Evolutionary conservation across 768 basidiomycete genomes (phyloP), one percentile per base, ranked within the genome.

Genomic region (Lentinus brumalis): DNA sequence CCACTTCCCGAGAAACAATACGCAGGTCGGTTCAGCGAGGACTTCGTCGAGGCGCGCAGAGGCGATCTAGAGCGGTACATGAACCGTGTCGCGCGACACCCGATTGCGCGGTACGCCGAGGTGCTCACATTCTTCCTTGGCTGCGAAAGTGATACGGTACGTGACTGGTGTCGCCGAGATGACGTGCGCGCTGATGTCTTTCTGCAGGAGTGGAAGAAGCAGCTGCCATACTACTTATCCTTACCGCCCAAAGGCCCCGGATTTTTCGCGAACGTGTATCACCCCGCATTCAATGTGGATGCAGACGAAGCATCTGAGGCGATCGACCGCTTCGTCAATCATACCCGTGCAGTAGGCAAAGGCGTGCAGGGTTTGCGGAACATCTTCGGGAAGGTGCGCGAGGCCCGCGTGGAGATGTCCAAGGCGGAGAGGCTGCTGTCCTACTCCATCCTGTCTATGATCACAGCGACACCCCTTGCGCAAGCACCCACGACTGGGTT

Each of bases 1-100:
- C 89, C 91, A 0, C 79, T 95, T 8, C 93, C 93, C 0, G 91
- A 92, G 70, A 94, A 94, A 69, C 88, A 91, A 65, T 92, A 94
- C 63, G 80, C 90, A 0, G 91, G 91, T 2, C 79, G 91, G 9
- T 94, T 94, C 71, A 89, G 81, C 60, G 81, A 83, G 18, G 91
- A 88, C 55, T 94, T 95, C 65, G 86, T 96, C 6, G 92, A 94
- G 70, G 89, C 89, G 11, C 78, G 93, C 39, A 76, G 92, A 44
- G 86, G 90, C 3, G 92, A 94, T 69, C 77, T 96, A 46, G 91
- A 94, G 71, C 78, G 89, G 42, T 96, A 94, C 71, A 77, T 94
- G 14, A 78, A 78, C 35, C 81, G 84, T 52, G 76, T 94, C 41
- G 85, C 86, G 30, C 77, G 88, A 39, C 93, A 94, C 73, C 89